Evolutionary conservation across 208 protist species (phyloP), one percentile per base, ranked within the genome.

Genomic region (Phytomonas sp.): DNA sequence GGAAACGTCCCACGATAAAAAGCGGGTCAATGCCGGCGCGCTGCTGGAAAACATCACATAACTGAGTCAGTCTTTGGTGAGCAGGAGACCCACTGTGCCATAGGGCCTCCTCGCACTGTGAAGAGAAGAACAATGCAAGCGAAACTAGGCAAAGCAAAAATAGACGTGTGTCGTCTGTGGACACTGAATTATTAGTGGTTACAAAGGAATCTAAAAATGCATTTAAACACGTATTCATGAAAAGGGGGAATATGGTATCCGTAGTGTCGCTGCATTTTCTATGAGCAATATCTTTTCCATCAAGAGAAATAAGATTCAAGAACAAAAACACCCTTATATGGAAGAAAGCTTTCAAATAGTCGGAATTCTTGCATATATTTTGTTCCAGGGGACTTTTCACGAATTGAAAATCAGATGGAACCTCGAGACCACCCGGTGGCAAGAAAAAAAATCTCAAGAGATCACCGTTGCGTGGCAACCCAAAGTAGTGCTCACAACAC

Each of bases 81-180:
- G 59, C 65, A 56, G 45, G 19, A 19, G 45, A 56, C 45, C 45
- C 45, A 56, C 45, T 19, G 6, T 80, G 68, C 76, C 79, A 83
- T 31, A 73, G 40, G 14, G 40, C 56, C 32, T 72, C 69, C 64
- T 82, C 78, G 7, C 75, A 67, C 14, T 69, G 65, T 1, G 83
- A 71, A 5, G 64, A 63, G 10, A 81, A 64, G 3, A 81, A 62
- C 14, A 83, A 67, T 40, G 71, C 75, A 8, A 91, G 37, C 23
- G 72, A 59, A 29, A 71, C 69, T 8, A 74, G 52, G 42, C 72
- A 84, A 12, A 92, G 67, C 59, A 92, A 70, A 0, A 73, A 60
- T 1, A 89, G 60, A 8, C 84, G 72, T 2, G 87, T 88, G 10
- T 86, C 83, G 31, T 92, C 87, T 8, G 75, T 82, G 65, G 82